Percentiles rank a stretch among this genome's conserved stretches.
Evolutionary conservation across 2,329 filamentous ascomycete species (phyloP).

Genomic region (Alternaria postmessia): DNA sequence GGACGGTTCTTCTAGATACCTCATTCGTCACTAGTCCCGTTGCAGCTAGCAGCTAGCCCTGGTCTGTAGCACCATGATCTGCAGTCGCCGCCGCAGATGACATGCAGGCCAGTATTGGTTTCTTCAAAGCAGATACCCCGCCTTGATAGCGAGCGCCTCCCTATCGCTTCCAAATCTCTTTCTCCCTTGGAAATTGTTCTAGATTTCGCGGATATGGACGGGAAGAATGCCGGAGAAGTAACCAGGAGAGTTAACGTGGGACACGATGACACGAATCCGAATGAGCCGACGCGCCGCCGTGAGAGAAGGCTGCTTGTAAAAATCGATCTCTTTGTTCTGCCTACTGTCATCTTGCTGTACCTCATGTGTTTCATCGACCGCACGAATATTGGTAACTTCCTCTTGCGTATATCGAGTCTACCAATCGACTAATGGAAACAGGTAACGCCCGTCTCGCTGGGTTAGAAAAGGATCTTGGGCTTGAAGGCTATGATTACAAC

Average conservation of each 20-base stretch:
- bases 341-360: slow-evolving; percentile 69
- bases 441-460: slow-evolving; percentile 72
- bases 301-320: slow-evolving; percentile 66
- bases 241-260: slow-evolving; percentile 9
- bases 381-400: slow-evolving; percentile 68
- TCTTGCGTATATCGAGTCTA: not conserved
- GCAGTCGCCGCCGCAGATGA: not conserved
- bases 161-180: not conserved
- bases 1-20: not conserved
- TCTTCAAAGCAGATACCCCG: not conserved
- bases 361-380: slow-evolving; percentile 76
- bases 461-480: slow-evolving; percentile 65
- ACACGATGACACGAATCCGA: slow-evolving; percentile 46
- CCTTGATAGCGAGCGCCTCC: not conserved
- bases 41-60: not conserved
- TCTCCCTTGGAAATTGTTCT: not conserved
- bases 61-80: not conserved
- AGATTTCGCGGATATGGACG: slow-evolving; percentile 9
- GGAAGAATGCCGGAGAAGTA: slow-evolving; percentile 7
- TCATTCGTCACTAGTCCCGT: not conserved
- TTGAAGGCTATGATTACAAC: slow-evolving; percentile 72
- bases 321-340: slow-evolving; percentile 69
- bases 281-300: slow-evolving; percentile 59
- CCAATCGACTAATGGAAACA: slow-evolving; percentile 36
- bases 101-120: not conserved